phyloP scores from a whole-genome alignment of 1,139 yeast genomes.

The Starmera stellimalicola region DNA sequence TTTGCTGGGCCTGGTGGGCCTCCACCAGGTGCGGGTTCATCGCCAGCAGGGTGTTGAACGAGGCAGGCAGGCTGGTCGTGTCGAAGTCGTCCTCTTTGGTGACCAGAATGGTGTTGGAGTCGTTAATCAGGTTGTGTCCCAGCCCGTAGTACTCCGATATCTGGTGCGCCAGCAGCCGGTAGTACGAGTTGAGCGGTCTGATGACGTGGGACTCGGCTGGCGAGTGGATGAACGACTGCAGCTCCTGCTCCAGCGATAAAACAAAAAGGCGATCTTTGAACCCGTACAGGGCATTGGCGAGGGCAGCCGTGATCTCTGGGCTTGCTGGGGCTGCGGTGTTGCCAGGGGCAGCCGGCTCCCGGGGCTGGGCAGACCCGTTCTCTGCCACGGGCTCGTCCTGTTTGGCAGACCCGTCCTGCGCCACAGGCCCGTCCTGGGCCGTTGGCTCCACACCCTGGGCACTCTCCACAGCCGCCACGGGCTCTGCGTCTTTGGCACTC shows the following conservation, averaged over 20 bases:
- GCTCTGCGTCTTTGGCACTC: too few relatives aligned
- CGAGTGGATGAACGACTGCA: conserved; percentile 26
- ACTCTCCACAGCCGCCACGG: too few relatives aligned
- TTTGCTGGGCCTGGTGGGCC: not conserved
- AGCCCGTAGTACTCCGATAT: conserved; percentile 57
- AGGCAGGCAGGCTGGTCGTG: conserved; percentile 6
- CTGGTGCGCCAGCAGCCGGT: conserved; percentile 56
- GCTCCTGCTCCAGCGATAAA: conserved; percentile 40
- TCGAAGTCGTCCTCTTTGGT: conserved; percentile 22
- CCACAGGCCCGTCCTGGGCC: too few relatives aligned
- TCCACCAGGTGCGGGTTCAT: not conserved
- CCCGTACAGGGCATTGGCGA: conserved; percentile 33
- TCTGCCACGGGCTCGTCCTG: too few relatives aligned
- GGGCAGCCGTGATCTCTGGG: conserved; percentile 22
- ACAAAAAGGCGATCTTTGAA: conserved; percentile 44
- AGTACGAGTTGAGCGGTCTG: conserved; percentile 55
- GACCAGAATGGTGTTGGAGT: conserved; percentile 35
- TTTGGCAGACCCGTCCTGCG: too few relatives aligned
- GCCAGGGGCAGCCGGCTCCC: too few relatives aligned
- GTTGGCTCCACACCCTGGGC: too few relatives aligned
- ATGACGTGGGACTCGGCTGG: conserved; percentile 34
- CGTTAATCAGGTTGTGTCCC: conserved; percentile 40
- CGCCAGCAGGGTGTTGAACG: conserved; percentile 8
- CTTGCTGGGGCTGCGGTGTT: too few relatives aligned
- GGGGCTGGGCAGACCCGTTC: too few relatives aligned